Evolutionary conservation across 371 early-diverging fungal species (phyloP).

Genomic region (Saksenaea oblongispora): DNA sequence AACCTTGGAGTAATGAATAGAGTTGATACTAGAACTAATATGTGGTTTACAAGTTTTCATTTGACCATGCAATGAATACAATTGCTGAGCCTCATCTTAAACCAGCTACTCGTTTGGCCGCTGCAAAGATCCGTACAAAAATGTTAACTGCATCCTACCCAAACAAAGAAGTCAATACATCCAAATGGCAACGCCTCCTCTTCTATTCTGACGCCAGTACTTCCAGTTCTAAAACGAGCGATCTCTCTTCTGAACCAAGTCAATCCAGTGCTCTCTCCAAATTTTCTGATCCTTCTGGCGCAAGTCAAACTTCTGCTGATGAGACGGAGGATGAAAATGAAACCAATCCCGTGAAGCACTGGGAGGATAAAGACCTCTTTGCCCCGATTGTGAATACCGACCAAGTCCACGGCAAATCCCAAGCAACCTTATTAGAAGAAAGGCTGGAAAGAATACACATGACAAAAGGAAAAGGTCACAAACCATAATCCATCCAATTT

Average conservation of each 20-base stretch:
- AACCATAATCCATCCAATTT: background rate
- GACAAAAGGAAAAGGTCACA: background rate
- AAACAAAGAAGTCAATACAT: background rate
- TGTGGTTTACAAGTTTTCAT: too few species aligned
- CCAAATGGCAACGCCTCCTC: background rate
- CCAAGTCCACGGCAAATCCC: background rate
- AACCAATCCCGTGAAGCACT: background rate
- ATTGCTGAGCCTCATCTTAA: background rate
- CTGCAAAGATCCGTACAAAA: background rate
- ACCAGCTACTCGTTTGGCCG: background rate
- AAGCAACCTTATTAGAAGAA: background rate
- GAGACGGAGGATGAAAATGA: background rate
- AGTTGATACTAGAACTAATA: too few species aligned
- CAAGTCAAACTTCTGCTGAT: background rate
- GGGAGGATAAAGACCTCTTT: background rate
- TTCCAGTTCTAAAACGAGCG: background rate
- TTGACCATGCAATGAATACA: background rate
- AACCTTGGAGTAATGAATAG: too few species aligned
- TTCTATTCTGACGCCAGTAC: background rate
- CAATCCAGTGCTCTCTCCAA: background rate
- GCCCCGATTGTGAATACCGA: background rate
- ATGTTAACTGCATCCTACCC: background rate
- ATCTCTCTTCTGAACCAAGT: background rate
- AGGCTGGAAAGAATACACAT: background rate
- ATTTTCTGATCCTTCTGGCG: background rate